phyloP scores from a whole-genome alignment of 208 protist species.

The Crithidia bombi region DNA sequence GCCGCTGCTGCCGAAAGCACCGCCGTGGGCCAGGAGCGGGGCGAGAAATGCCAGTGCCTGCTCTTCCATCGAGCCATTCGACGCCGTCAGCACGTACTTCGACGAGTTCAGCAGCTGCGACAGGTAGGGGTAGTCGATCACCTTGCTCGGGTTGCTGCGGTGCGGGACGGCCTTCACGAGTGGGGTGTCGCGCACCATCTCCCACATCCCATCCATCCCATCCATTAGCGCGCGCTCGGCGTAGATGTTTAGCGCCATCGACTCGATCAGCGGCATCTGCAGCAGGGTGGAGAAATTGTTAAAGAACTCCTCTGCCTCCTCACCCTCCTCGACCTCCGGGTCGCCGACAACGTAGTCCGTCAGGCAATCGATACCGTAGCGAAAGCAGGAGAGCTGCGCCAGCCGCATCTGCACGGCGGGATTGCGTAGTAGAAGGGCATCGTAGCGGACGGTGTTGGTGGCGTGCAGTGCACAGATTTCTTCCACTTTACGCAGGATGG shows the following conservation, averaged over 20 bases:
- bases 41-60: constrained; percentile 49
- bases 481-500: constrained; percentile 55
- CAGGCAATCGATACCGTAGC: constrained; percentile 67
- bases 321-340: constrained; percentile 32
- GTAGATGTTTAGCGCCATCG: constrained; percentile 60
- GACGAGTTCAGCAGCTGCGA: constrained; percentile 45
- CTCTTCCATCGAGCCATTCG: constrained; percentile 41
- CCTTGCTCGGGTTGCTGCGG: constrained; percentile 45
- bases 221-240: constrained; percentile 68
- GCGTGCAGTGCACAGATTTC: constrained; percentile 70
- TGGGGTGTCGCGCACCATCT: constrained; percentile 49
- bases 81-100: constrained; percentile 49
- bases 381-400: constrained; percentile 61
- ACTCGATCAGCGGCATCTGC: constrained; percentile 57
- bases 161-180: constrained; percentile 44
- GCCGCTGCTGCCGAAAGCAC: constrained; percentile 6
- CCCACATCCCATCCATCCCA: constrained; percentile 51
- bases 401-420: constrained; percentile 68
- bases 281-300: constrained; percentile 16
- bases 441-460: constrained; percentile 65
- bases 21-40: constrained; percentile 44
- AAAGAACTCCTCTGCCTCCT: constrained; percentile 12
- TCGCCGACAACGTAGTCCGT: constrained; percentile 61
- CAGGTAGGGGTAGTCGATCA: constrained; percentile 77
- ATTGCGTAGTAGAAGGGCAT: constrained; percentile 73